These are phyloP conservation scores for Colletotrichum zoysiae DNA, from an alignment of 2,329 filamentous ascomycete species.

Conservation along the genomic window DNA sequence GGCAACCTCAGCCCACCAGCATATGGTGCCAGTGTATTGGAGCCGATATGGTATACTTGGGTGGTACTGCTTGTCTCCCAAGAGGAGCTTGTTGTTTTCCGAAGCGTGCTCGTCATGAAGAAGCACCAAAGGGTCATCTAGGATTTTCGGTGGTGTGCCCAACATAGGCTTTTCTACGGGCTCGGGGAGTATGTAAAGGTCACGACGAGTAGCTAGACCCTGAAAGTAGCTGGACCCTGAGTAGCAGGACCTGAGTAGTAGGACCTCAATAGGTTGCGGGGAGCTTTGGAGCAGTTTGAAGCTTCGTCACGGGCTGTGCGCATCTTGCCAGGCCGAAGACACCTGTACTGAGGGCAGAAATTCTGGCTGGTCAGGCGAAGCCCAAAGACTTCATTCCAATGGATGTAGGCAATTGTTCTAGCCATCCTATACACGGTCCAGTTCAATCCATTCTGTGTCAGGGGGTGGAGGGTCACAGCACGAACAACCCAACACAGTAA, in stretches of 20 bases:
- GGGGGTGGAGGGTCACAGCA: neutral
- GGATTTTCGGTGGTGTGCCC: neutral
- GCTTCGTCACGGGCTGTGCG: neutral
- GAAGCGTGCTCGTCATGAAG: too few species aligned
- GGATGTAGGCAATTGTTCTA: neutral
- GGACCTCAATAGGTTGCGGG: fast-evolving
- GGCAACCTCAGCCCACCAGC: neutral
- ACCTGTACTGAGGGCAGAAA: too few species aligned
- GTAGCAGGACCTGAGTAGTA: too few species aligned
- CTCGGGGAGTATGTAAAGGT: neutral
- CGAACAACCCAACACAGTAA: neutral
- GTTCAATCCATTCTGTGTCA: neutral
- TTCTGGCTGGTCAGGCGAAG: neutral
- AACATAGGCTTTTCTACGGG: neutral
- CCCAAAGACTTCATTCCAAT: neutral
- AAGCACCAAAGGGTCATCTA: neutral
- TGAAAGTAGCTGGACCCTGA: neutral
- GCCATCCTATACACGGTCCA: neutral
- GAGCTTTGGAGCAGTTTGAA: neutral
- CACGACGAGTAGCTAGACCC: neutral
- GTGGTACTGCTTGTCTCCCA: neutral
- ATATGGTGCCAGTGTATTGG: too few species aligned
- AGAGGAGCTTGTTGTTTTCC: neutral
- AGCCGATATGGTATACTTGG: neutral
- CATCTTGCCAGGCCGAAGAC: neutral